Evolutionary conservation across 768 basidiomycete species (phyloP).

Genomic region (Sarcodon aspratus): DNA sequence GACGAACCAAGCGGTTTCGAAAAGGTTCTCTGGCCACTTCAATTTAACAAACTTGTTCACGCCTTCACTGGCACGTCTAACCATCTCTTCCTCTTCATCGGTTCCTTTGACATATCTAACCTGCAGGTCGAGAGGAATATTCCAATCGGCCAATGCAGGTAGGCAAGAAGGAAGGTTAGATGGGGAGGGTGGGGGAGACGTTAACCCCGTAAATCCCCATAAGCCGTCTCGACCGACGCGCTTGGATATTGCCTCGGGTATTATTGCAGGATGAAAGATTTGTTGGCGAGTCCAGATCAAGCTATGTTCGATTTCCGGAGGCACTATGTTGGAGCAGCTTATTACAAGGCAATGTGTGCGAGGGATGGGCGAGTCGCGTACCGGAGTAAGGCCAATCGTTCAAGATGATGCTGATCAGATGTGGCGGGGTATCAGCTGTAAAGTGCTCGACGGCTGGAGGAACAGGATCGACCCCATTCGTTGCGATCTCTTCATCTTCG

Average conservation of each 20-base stretch:
- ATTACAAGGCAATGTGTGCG: neutral
- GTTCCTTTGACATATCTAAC: constrained; percentile 39
- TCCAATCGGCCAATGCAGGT: constrained; percentile 61
- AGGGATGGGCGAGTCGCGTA: constrained; percentile 14
- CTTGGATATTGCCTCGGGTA: constrained; percentile 35
- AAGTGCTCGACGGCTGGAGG: constrained; percentile 46
- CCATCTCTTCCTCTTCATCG: constrained; percentile 38
- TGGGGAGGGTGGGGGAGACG: constrained; percentile 44
- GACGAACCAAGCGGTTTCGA: constrained; percentile 90
- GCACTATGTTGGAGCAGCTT: constrained; percentile 29
- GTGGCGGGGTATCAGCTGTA: constrained; percentile 43
- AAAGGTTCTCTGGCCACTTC: constrained; percentile 60
- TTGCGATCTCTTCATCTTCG: constrained; percentile 26
- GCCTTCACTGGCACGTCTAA: constrained; percentile 41
- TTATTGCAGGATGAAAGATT: constrained; percentile 42
- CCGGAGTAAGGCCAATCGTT: constrained; percentile 91
- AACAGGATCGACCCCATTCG: neutral
- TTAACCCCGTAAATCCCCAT: constrained; percentile 67
- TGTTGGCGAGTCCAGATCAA: constrained; percentile 73
- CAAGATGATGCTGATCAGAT: constrained; percentile 57
- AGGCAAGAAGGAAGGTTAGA: constrained; percentile 46
- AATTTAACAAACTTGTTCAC: constrained; percentile 52
- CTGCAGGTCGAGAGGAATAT: constrained; percentile 49
- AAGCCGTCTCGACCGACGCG: constrained; percentile 68
- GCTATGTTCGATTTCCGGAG: constrained; percentile 59